Evolutionary conservation across 2,329 filamentous ascomycete species (phyloP), one percentile per base, ranked within the genome.

Genomic region (Curvularia sp.): DNA sequence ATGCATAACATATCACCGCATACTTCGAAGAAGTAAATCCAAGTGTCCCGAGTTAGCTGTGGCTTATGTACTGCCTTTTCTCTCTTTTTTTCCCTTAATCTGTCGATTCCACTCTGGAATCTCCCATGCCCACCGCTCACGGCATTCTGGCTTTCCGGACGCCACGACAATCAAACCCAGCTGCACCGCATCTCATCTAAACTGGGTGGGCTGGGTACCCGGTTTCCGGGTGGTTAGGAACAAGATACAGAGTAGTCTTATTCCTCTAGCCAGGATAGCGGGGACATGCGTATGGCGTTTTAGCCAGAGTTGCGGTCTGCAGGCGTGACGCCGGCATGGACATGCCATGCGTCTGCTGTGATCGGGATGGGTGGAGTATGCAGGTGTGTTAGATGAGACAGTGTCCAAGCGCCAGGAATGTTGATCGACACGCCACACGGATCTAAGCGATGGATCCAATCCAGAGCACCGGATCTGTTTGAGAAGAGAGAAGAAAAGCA

Each of bases 351-450:
- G 31, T 47, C 39, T 43, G 22, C 41, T 26, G 6, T 26, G 7
- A 44, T 28, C 26, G 13, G 12, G 24, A 26, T 31, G 44, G n/a
- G n/a, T 31, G 44, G 20, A 31, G 30, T 31, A 12, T 31, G 30
- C n/a, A 22, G 24, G 28, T 35, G 46, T 38, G 33, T 31, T 47
- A 28, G 7, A n/a, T 28, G 39, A 41, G 26, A 44, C 35, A n/a
- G 22, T 9, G 42, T 28, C 42, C 42, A 44, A 44, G 42, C 42
- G 30, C 38, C 31, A 43, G 39, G 48, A 38, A 43, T 9, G 22
- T 24, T 59, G 63, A 66, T 66, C 61, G 38, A 46, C 61, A 22
- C 42, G 56, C 60, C 58, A 60, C 55, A 35, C 41, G 58, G 50
- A 20, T 42, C 35, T 42, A 53, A 55, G 56, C 57, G 46, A 57